Evolutionary conservation across 2,329 filamentous ascomycete species (phyloP), one percentile per base, ranked within the genome.

Genomic region (Pseudonectria buxi): DNA sequence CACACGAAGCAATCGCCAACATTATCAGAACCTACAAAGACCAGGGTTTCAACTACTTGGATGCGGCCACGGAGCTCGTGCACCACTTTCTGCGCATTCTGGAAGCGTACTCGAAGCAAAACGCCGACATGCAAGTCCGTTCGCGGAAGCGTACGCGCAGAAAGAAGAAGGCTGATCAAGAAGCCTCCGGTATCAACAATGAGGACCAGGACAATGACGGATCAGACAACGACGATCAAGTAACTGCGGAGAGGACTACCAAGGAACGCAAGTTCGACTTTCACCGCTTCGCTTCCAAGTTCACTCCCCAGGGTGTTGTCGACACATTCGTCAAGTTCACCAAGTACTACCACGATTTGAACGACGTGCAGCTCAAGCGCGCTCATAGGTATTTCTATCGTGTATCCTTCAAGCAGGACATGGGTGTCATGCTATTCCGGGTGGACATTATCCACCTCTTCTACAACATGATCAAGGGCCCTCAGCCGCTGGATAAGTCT

Each of bases 221-320:
- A 30, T 81, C 76, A 4, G 86, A 64, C 14, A 63, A 94, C 53
- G 63, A 94, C 53, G 86, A 95, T 41, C 72, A 83, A 28, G 72
- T 68, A 15, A 74, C 79, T 49, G 86, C 82, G 1, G 80, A 88
- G 47, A 74, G 74, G 36, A 76, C 79, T 0, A 81, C 79, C 15
- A 81, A 76, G 28, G 92, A 98, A 58, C 80, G 92, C 34, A 94
- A 90, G 50, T 98, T 98, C 57, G 87, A 96, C 62, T 98, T 98
- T 56, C 78, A 75, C 39, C 78, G 83, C 3, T 96, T 95, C 56
- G 71, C 84, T 10, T 72, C 76, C 22, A 83, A 84, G 35, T 96
- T 96, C 52, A 75, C 84, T 30, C 83, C 81, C 0, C 89, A 96
- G 57, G 78, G 76, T 35, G 89, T 88, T 15, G 78, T 98, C 30